Percentiles rank a stretch among this genome's conserved stretches.
Evolutionary conservation across 2,329 filamentous ascomycete species (phyloP).

Genomic region (Clonostachys solani): DNA sequence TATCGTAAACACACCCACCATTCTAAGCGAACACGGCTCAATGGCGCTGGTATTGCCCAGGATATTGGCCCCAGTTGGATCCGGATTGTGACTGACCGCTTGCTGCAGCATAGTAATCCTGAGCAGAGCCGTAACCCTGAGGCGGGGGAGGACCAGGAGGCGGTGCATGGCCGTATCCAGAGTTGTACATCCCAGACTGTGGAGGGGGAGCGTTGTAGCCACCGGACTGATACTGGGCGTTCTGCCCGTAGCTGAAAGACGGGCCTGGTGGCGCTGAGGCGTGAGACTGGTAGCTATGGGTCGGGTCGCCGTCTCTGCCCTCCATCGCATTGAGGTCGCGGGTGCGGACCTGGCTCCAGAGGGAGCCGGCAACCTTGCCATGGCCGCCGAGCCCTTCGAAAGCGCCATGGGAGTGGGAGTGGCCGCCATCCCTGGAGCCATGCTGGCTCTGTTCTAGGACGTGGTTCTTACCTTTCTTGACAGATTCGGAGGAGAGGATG

Average conservation of each 20-base stretch:
- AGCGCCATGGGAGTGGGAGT: conserved; percentile 32
- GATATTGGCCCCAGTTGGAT: conserved; percentile 26
- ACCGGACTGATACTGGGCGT: conserved; percentile 17
- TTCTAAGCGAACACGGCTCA: conserved; percentile 4
- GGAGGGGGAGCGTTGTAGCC: conserved; percentile 21
- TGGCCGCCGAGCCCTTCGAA: conserved; percentile 41
- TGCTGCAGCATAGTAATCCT: conserved; percentile 2
- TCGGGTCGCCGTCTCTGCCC: conserved; percentile 35
- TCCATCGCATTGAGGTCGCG: conserved; percentile 53
- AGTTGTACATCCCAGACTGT: conserved; percentile 20
- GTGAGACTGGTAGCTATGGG: conserved; percentile 28
- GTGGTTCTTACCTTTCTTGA: conserved; percentile 81
- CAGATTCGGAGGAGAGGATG: conserved; percentile 77
- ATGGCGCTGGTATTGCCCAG: conserved; percentile 29
- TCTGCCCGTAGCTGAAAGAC: conserved; percentile 35
- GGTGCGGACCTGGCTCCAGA: conserved; percentile 58
- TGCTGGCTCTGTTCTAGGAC: conserved; percentile 32
- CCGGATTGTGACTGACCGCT: conserved; percentile 11
- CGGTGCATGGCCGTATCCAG: conserved; percentile 19
- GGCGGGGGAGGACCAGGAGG: conserved; percentile 17
- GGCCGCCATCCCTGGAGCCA: conserved; percentile 20
- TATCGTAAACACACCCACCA: conserved; percentile 1
- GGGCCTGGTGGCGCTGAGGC: conserved; percentile 28
- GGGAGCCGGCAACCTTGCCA: conserved; percentile 52
- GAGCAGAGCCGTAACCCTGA: conserved; percentile 11